Evolutionary conservation across 306 rosid species (phyloP).

Genomic region (Dryas octopetala): DNA sequence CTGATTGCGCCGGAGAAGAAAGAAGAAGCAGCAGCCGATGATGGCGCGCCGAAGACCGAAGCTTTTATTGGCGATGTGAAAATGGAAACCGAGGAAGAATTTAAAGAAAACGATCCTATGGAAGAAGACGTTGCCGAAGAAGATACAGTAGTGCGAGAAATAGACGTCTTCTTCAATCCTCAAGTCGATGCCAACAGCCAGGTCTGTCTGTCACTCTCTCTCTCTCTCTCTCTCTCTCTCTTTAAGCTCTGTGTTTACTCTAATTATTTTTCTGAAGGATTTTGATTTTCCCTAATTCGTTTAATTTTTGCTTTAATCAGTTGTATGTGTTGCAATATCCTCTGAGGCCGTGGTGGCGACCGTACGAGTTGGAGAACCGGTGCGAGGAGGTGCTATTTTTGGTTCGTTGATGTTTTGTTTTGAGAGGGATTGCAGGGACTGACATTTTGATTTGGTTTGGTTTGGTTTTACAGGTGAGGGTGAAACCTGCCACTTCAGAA

Average conservation of each 20-base stretch:
- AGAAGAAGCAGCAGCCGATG: conserved; percentile 26
- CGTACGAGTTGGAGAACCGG: conserved; percentile 69
- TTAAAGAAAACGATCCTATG: conserved; percentile 45
- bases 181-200: conserved; percentile 45
- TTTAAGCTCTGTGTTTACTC: background rate
- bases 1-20: conserved; percentile 27
- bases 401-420: background rate
- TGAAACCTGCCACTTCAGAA: conserved; percentile 53
- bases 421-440: conserved; percentile 3
- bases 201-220: conserved; percentile 30
- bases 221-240: background rate
- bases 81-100: conserved; percentile 40
- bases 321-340: conserved; percentile 85
- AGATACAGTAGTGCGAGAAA: conserved; percentile 76
- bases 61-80: conserved; percentile 34
- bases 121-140: conserved; percentile 46
- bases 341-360: conserved; percentile 81
- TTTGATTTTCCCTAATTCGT: background rate
- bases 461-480: conserved; percentile 53
- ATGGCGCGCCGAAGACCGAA: conserved; percentile 28
- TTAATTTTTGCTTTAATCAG: conserved; percentile 29
- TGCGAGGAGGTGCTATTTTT: conserved; percentile 65
- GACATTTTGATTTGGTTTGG: background rate
- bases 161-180: conserved; percentile 72
- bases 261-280: background rate